Evolutionary conservation across 2,329 filamentous ascomycete species (phyloP).

Genomic region (Calonectria naviculata): DNA sequence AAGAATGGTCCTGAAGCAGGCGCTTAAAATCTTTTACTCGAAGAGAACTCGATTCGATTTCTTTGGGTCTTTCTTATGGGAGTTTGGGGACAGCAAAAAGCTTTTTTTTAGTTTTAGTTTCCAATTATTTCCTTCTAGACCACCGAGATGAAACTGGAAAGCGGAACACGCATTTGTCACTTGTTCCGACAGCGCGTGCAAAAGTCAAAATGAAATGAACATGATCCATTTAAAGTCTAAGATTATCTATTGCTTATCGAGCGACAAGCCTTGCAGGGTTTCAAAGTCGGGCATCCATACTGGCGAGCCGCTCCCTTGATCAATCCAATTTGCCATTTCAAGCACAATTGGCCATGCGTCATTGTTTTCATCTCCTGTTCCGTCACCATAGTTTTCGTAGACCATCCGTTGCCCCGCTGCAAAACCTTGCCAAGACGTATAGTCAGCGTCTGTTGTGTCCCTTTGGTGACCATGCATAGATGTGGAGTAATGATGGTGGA

Average conservation of each 20-base stretch:
- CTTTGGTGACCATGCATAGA: not conserved
- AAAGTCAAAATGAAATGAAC: not conserved
- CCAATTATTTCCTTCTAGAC: no score
- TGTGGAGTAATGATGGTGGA: not conserved
- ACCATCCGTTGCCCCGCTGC: not conserved
- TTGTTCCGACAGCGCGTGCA: no score
- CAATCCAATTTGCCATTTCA: slow-evolving; percentile 6
- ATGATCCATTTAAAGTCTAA: not conserved
- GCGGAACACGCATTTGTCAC: no score
- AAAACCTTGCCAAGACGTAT: not conserved
- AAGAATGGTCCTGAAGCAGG: no score
- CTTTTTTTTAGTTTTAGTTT: no score
- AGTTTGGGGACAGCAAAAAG: no score
- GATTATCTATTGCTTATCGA: not conserved
- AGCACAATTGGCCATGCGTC: not conserved
- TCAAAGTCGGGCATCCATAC: slow-evolving; percentile 4
- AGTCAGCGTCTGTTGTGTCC: no score
- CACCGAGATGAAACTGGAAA: no score
- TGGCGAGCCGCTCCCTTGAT: not conserved
- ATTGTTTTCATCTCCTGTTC: not conserved
- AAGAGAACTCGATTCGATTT: no score
- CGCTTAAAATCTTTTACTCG: no score
- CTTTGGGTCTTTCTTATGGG: no score
- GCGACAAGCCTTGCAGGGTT: not conserved
- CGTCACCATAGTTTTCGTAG: not conserved